Conservation (phyloP, 164 flowering plant species). For the Cinnamomum chago region DNA sequence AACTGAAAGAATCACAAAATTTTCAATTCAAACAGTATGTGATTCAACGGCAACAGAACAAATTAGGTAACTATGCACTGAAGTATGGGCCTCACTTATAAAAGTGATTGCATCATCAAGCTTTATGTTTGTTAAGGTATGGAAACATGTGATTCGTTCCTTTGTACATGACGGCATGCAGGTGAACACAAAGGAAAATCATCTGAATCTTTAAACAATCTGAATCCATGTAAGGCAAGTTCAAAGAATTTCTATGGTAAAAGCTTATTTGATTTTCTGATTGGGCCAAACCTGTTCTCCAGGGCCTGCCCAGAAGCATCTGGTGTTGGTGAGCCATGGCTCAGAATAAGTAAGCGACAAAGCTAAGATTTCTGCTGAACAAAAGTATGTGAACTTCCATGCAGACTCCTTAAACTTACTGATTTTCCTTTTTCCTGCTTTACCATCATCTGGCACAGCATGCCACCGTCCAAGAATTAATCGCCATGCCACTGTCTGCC, state of each 20-base stretch:
- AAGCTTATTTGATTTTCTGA: conserved; percentile 73
- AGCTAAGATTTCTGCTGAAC: conserved; percentile 80
- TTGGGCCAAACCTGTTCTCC: conserved; percentile 94
- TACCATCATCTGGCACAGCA: conserved; percentile 20
- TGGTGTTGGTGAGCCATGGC: conserved; percentile 88
- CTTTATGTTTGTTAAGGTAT: too few species aligned
- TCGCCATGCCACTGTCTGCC: conserved; percentile 61
- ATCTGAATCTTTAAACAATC: too few species aligned
- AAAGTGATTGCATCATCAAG: too few species aligned
- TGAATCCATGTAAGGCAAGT: background rate
- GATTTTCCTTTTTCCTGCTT: conserved; percentile 18
- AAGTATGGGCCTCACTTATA: too few species aligned
- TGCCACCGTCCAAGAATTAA: conserved; percentile 52
- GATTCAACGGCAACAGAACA: too few species aligned
- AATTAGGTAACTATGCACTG: too few species aligned
- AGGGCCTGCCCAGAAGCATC: conserved; percentile 81
- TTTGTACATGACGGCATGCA: too few species aligned
- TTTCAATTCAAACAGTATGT: too few species aligned
- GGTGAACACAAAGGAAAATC: too few species aligned
- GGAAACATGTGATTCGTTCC: too few species aligned
- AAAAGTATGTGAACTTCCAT: conserved; percentile 88
- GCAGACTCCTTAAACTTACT: conserved; percentile 61
- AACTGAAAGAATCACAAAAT: too few species aligned
- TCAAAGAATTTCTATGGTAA: too few species aligned
- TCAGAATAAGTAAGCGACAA: conserved; percentile 74